These are phyloP conservation scores for Russula griseocarnosa DNA, from an alignment of 768 basidiomycete species.

Conservation along the genomic window DNA sequence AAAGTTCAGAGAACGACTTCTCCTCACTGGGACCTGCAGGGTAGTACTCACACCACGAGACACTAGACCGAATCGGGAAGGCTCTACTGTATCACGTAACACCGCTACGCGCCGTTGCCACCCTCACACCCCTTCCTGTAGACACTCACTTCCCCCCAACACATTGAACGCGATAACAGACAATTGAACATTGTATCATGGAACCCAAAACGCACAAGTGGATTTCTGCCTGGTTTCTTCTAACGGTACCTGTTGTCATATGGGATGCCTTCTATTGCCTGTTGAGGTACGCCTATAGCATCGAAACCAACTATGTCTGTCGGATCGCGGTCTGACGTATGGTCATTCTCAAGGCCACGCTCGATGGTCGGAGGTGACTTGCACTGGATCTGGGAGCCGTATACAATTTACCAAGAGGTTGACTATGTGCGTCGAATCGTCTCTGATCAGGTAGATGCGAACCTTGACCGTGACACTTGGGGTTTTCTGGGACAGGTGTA, in stretches of 20 bases:
- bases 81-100: neutral
- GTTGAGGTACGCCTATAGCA: constrained; percentile 52
- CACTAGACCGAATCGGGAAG: no score
- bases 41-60: no score
- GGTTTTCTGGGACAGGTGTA: constrained; percentile 53
- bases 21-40: no score
- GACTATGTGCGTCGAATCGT: constrained; percentile 36
- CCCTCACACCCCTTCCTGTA: neutral
- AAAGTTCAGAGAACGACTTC: no score
- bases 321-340: neutral
- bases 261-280: constrained; percentile 87
- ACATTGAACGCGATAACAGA: neutral
- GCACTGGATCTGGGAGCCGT: constrained; percentile 90
- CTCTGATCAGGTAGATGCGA: constrained; percentile 16
- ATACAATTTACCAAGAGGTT: constrained; percentile 71
- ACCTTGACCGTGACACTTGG: neutral
- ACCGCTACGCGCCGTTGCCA: neutral
- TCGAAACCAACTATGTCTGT: constrained; percentile 19
- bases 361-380: constrained; percentile 86
- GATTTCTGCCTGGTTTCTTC: constrained; percentile 42
- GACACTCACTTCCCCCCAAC: neutral
- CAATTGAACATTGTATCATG: constrained; percentile 28
- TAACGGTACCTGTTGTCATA: constrained; percentile 58
- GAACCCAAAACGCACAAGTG: constrained; percentile 31
- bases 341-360: constrained; percentile 52